phyloP scores from a whole-genome alignment of 176 grass and related monocot genomes.

The Alloteropsis semialata region DNA sequence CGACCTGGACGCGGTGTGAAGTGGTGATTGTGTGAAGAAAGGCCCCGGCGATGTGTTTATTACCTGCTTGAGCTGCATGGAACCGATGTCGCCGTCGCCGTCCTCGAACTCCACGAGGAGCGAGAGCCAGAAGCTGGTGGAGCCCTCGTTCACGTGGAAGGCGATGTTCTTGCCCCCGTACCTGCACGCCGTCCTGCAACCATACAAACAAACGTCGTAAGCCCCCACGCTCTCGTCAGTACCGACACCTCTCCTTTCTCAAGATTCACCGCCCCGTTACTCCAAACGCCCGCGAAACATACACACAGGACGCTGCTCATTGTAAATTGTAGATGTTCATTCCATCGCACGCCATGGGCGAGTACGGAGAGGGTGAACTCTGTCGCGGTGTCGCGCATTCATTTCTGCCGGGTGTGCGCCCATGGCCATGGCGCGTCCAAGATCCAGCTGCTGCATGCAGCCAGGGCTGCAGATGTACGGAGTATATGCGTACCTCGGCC shows the following conservation, averaged over 20 bases:
- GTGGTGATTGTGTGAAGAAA: background rate
- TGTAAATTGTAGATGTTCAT: background rate
- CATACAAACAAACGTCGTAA: background rate
- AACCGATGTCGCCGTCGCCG: constrained; percentile 89
- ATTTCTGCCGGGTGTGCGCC: background rate
- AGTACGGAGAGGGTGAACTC: background rate
- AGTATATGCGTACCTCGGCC: constrained; percentile 12
- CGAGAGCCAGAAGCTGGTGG: constrained; percentile 90
- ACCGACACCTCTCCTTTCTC: background rate
- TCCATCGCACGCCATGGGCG: background rate
- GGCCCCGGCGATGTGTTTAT: no score
- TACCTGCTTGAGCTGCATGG: constrained; percentile 94
- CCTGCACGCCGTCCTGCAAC: constrained; percentile 73
- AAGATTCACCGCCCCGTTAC: background rate
- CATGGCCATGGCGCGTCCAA: constrained; percentile 21
- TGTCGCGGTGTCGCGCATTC: background rate
- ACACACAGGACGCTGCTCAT: background rate
- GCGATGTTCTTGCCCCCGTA: constrained; percentile 83
- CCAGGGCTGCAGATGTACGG: background rate
- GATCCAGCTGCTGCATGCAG: constrained; percentile 13
- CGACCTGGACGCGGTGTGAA: background rate
- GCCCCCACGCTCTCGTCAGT: background rate
- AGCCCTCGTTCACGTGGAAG: constrained; percentile 91
- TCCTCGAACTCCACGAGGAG: constrained; percentile 94
- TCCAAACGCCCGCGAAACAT: background rate